Conservation (phyloP, 768 basidiomycete species). For the Mycena leptocephala region DNA sequence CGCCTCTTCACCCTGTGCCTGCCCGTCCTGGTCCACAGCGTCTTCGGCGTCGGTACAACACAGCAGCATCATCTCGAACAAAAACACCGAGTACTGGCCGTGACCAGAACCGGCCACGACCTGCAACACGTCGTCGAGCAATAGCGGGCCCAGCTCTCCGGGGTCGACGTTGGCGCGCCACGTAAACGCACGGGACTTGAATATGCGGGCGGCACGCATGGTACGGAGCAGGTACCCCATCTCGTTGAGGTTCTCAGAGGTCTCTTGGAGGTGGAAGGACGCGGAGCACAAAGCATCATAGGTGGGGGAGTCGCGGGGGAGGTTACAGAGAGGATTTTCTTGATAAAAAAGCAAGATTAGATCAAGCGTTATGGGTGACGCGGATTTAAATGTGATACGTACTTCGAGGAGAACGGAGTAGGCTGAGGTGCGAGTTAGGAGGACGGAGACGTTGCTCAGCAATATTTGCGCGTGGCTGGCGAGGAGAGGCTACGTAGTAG, state of each 20-base stretch:
- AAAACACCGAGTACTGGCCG: conserved; percentile 47
- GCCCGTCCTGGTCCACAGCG: conserved; percentile 22
- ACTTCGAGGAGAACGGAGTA: conserved; percentile 52
- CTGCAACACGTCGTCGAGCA: conserved; percentile 56
- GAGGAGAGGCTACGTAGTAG: conserved; percentile 39
- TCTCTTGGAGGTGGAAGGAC: conserved; percentile 47
- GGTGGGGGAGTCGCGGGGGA: conserved; percentile 43
- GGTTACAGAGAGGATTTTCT: conserved; percentile 45
- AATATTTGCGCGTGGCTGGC: conserved; percentile 44
- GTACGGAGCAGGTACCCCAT: conserved; percentile 56
- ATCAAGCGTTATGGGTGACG: neutral
- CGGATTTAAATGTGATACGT: neutral
- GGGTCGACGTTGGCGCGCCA: conserved; percentile 45
- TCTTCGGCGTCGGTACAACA: conserved; percentile 56
- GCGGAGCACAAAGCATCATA: conserved; percentile 55
- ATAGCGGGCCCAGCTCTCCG: conserved; percentile 48
- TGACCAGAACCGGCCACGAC: conserved; percentile 40
- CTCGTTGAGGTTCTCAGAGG: conserved; percentile 55
- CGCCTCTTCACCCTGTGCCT: conserved; percentile 21
- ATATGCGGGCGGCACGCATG: conserved; percentile 44
- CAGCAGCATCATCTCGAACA: conserved; percentile 54
- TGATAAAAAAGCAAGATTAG: neutral
- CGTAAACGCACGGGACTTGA: conserved; percentile 46
- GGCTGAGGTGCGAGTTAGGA: conserved; percentile 51
- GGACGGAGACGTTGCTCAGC: conserved; percentile 47